Base-by-base conservation (phyloP, 192 early-diverging fungal genomes). In the Diversispora eburnea region DNA sequence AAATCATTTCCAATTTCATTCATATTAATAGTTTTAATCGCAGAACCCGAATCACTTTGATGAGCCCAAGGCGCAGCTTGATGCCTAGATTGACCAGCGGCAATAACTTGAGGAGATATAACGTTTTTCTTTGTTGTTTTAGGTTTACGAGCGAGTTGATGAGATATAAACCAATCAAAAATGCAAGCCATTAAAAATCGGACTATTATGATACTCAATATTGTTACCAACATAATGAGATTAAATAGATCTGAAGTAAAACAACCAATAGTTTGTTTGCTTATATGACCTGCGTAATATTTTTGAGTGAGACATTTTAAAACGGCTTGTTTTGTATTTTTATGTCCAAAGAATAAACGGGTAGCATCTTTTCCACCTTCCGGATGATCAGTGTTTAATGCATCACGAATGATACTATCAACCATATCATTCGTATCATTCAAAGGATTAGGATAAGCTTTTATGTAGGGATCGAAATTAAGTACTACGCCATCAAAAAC, bases 261-360 rank as follows among this genome's bases (percentile, higher is more conserved):
- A 79, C 95, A 98, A 0, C 95, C 95, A 55, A 94, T 80, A 13
- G 87, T 85, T 52, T 87, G 85, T 17, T 90, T 85, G 72, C 97
- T 93, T 54, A 98, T 79, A 0, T 82, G 80, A 0, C 94, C 96
- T 8, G 95, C 89, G 47, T 86, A 83, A 76, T 92, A 90, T 58
- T 92, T 82, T 33, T 93, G 83, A 51, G 82, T 67, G 33, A 96
- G 79, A 79, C 94, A 98, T 19, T 83, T 76, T 8, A 78, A 72
- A 0, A 81, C 79, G 6, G 80, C 67, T 69, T 84, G 81, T 60
- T 86, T 69, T 8, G 76, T 76, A 9, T 82, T 70, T 4, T 85
- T 74, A 20, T 79, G 83, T 72, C 81, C 77, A 77, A 80, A 79
- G 60, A 89, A 87, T 74, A 82, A 56, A 49, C 84, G 75, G 3